Conservation (phyloP, 1,284 basidiomycete species). For the Fomitopsis pinicola region DNA sequence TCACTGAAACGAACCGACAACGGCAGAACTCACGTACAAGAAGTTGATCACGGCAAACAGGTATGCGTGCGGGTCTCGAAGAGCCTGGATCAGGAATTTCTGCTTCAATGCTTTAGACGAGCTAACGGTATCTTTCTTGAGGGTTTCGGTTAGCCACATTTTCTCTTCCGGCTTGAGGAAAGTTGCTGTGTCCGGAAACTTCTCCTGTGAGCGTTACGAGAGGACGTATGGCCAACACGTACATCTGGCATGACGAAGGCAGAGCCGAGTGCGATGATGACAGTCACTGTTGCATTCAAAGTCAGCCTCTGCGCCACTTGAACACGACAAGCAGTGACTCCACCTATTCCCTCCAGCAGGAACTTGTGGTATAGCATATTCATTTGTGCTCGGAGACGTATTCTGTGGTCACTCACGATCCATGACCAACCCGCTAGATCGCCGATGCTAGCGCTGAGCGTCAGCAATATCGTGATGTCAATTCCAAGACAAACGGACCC, state of each 20-base stretch:
- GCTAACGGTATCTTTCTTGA: constrained; percentile 20
- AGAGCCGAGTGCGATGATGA: constrained; percentile 30
- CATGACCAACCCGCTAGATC: constrained; percentile 14
- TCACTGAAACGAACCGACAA: constrained; percentile 26
- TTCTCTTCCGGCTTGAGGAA: constrained; percentile 28
- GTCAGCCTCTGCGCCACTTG: neutral
- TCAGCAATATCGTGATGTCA: neutral
- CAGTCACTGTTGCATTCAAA: constrained; percentile 25
- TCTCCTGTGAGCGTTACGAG: neutral
- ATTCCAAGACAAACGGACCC: neutral
- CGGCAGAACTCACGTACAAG: constrained; percentile 7
- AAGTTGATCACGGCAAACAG: constrained; percentile 7
- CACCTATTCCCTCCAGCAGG: constrained; percentile 27
- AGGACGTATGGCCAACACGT: neutral
- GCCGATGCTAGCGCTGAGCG: neutral
- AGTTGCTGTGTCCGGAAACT: constrained; percentile 30
- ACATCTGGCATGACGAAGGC: constrained; percentile 33
- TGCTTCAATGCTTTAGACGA: constrained; percentile 17
- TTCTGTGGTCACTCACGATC: constrained; percentile 7
- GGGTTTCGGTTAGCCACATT: constrained; percentile 28
- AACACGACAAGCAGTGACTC: neutral
- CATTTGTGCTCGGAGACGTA: neutral
- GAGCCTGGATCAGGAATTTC: constrained; percentile 20
- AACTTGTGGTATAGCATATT: constrained; percentile 2
- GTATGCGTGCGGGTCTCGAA: constrained; percentile 21